A percentile compares a stretch with the other conserved stretches of the same genome.
Conservation (phyloP, 2,329 filamentous ascomycete genomes). For the Alternaria gaisen region DNA sequence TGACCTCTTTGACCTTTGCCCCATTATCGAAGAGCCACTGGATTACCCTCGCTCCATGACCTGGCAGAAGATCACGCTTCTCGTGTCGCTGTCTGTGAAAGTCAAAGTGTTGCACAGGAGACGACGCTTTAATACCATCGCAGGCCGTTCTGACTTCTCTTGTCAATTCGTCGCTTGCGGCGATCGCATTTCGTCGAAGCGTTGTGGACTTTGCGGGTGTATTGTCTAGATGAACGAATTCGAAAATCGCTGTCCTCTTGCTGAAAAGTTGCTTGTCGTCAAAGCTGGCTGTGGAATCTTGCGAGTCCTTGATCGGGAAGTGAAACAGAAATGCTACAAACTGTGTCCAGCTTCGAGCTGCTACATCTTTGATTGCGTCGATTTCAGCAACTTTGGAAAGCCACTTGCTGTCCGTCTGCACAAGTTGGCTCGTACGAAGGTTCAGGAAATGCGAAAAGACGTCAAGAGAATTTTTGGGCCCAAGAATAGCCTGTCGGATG, state of each 20-base stretch:
- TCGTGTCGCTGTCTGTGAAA: neutral
- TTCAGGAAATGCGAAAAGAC: neutral
- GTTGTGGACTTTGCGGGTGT: neutral
- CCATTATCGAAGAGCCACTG: neutral
- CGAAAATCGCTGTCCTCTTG: neutral
- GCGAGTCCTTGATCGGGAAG: neutral
- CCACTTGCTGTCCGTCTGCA: neutral
- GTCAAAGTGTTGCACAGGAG: neutral
- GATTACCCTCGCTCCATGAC: neutral
- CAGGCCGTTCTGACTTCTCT: neutral
- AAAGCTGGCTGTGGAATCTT: neutral
- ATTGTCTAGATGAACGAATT: neutral
- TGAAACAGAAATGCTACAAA: neutral
- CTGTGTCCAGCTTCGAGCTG: neutral
- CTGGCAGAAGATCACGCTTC: neutral
- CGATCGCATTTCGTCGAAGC: neutral
- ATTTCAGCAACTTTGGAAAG: neutral
- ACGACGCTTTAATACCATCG: neutral
- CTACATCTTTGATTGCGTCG: neutral
- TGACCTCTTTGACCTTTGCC: neutral
- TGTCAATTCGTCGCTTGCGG: neutral
- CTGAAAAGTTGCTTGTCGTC: neutral
- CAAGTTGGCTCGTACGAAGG: neutral
- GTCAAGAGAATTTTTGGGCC: neutral
- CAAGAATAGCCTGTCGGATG: neutral